phyloP scores from a whole-genome alignment of 495 filamentous ascomycete species.

The Acidiella bohemica region DNA sequence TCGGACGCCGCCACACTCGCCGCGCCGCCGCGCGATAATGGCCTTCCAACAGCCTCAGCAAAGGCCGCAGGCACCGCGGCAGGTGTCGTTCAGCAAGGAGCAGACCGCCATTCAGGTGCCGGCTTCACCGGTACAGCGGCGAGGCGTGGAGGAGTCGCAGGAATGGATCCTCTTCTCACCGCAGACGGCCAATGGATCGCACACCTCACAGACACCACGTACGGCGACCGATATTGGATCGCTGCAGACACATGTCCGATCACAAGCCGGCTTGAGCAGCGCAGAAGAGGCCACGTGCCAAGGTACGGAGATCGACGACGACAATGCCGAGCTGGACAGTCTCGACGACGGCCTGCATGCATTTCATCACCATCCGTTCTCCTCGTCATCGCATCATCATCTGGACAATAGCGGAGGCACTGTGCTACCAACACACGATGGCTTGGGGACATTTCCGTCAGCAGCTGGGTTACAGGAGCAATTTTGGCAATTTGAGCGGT shows the following conservation, averaged over 20 bases:
- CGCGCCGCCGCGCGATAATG: constrained; percentile 38
- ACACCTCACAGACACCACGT: constrained; percentile 50
- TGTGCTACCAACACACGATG: constrained; percentile 81
- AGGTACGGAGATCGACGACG: constrained; percentile 45
- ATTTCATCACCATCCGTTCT: constrained; percentile 54
- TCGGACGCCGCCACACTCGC: neutral
- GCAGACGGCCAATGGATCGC: constrained; percentile 53
- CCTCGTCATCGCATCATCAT: constrained; percentile 34
- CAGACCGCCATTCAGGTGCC: constrained; percentile 34
- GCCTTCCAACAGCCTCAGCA: constrained; percentile 65
- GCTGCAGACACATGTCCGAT: constrained; percentile 48
- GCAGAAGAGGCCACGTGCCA: constrained; percentile 36
- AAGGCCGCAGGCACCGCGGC: constrained; percentile 45
- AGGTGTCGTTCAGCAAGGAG: constrained; percentile 36
- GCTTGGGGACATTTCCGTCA: constrained; percentile 63
- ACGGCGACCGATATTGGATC: constrained; percentile 83
- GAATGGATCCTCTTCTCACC: constrained; percentile 97
- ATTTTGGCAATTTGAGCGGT: constrained; percentile 71
- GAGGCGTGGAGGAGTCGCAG: constrained; percentile 53
- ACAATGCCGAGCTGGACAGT: constrained; percentile 68
- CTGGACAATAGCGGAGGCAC: constrained; percentile 42
- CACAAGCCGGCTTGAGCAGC: constrained; percentile 36
- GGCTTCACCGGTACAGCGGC: constrained; percentile 24
- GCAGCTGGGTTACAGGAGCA: constrained; percentile 55
- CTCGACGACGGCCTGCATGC: constrained; percentile 79